Evolutionary conservation across 176 grass and related monocot species (phyloP), one percentile per base, ranked within the genome.

Genomic region (Echinochloa phyllopogon): DNA sequence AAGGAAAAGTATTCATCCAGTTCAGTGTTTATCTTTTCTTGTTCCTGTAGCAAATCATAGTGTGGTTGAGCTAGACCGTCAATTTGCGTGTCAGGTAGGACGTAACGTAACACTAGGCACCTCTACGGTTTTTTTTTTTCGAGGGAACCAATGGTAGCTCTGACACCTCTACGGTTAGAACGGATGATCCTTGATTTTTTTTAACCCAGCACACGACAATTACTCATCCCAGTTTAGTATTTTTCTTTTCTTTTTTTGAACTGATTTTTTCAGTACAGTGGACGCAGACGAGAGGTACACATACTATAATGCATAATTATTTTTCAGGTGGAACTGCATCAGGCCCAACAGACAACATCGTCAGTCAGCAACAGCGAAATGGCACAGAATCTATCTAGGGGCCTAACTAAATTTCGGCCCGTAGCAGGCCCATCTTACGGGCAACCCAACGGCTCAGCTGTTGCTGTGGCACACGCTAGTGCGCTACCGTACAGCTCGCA

Each of bases 321-420:
- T 80, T 63, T 64, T 69, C 17, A 47, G 0, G n/a, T 76, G 55
- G 6, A 76, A 42, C 20, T 47, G 43, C 24, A 11, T 25, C 3
- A 41, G 72, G 51, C 73, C 51, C 33, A 37, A 33, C 16, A 21
- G n/a, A 58, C 21, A 13, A 16, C 9, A 79, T 21, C 27, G 27
- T 48, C 42, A 42, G 2, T 33, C 29, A 33, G 29, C 29, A 33
- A 2, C 29, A 33, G 29, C 18, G 5, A 55, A 55, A 55, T 7
- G 44, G 8, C 24, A 45, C 13, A 15, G 75, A 27, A 13, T 64
- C 27, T 57, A 23, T n/a, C n/a, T n/a, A n/a, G 10, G 17, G 43
- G 57, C 44, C 69, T 57, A 75, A 27, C 29, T 25, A 33, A 86
- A 81, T 7, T 5, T 81, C 13, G 14, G 69, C 60, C 38, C 37